phyloP scores from a whole-genome alignment of 805 yeast genomes.

The Yamadazyma endophytica region DNA sequence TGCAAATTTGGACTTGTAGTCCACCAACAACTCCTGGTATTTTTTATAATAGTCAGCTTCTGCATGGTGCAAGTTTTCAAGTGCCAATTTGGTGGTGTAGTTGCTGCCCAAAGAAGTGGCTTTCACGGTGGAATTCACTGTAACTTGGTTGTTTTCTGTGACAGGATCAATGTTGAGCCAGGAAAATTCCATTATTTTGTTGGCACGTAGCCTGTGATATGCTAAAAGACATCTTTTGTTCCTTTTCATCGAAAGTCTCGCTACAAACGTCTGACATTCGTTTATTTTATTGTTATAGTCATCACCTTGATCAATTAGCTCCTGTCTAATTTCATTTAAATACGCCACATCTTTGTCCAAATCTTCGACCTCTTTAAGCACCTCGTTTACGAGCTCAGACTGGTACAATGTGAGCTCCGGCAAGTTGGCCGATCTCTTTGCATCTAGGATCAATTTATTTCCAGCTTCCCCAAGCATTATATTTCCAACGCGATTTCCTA shows the following conservation, averaged over 20 bases:
- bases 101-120: slow-evolving; percentile 12
- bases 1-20: slow-evolving; percentile 71
- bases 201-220: slow-evolving; percentile 70
- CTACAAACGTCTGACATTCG: slow-evolving; percentile 64
- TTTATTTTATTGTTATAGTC: slow-evolving; percentile 42
- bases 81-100: slow-evolving; percentile 23
- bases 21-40: slow-evolving; percentile 68
- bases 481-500: too few species aligned
- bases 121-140: slow-evolving; percentile 4
- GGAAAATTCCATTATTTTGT: slow-evolving; percentile 57
- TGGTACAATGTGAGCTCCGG: slow-evolving; percentile 67
- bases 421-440: slow-evolving; percentile 69
- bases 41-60: slow-evolving; percentile 76
- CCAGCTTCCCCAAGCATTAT: slow-evolving; percentile 95
- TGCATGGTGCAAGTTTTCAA: slow-evolving; percentile 60
- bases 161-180: slow-evolving; percentile 68
- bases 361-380: slow-evolving; percentile 68
- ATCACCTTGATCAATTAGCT: slow-evolving; percentile 17
- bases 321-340: slow-evolving; percentile 27
- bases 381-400: slow-evolving; percentile 63
- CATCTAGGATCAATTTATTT: slow-evolving; percentile 77
- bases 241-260: slow-evolving; percentile 73
- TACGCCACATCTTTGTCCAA: slow-evolving; percentile 54
- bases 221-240: slow-evolving; percentile 89
- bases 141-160: slow-evolving; percentile 19